Base-by-base conservation (phyloP, 805 yeast species). In the Maudiozyma pseudohumilis region DNA sequence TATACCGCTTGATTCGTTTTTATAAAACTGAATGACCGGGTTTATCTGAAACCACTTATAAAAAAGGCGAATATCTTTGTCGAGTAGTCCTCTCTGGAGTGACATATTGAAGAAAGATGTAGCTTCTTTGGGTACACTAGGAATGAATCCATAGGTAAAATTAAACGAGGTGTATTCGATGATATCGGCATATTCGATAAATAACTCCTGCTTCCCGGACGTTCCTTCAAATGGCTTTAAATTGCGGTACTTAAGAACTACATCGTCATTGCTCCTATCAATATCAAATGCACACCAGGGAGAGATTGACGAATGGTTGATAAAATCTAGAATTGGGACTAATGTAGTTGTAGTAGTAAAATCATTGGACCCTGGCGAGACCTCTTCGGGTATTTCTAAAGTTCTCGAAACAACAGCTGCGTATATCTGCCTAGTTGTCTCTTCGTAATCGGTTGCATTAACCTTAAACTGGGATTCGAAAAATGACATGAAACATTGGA, bases 281-380 rank as follows among this genome's bases (percentile, higher is more conserved):
- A 74, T 63, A 48, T 77, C 89, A 56, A 78, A 80, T 45, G 62
- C 72, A 53, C 76, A 77, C 32, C 62, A 59, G 20, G 47, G 28
- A 16, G 52, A 55, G 30, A 61, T 58, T 16, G 54, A 56, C 28
- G 62, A 58, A 51, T 80, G 89, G 52, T 80, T 80, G 5, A 71
- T 81, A 64, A 73, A 80, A 54, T 80, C 89, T 22, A 80, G 47
- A 1, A 77, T 42, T 1, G 89, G 87, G 1, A 80, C 83, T 38
- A 80, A 52, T 0, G 83, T 70, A 0, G 76, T 65, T 35, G 72
- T 69, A 5, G 71, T 70, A 4, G 54, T 47, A 43, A 63, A 76
- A 31, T 68, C 72, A 10, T 63, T 69, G 6, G 48, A 43, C 2
- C 36, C 40, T 8, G 26, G 40, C 7, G 46, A 46, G 1, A 45